phyloP scores from a whole-genome alignment of 116 monocot genomes.

The Trichopus zeylanicus region DNA sequence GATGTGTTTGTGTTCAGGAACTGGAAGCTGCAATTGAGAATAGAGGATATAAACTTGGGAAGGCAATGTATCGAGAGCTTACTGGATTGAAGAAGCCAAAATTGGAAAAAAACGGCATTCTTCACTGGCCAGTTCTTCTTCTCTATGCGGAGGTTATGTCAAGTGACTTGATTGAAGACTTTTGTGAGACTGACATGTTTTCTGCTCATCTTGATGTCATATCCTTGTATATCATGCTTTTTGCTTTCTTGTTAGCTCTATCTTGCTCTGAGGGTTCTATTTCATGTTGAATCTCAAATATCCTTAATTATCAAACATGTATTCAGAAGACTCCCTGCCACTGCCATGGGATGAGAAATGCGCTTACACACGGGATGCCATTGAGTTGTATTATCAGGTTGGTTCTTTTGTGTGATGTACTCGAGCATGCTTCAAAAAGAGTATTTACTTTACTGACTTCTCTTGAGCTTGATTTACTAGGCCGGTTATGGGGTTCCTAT shows the following conservation, averaged over 20 bases:
- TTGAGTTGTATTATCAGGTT: conserved; percentile 97
- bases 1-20: conserved; percentile 37
- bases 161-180: conserved; percentile 96
- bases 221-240: conserved; percentile 44
- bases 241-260: background rate
- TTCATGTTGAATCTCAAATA: background rate
- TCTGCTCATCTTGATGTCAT: conserved; percentile 77
- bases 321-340: conserved; percentile 51
- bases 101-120: conserved; percentile 49
- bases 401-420: background rate
- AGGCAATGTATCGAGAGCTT: conserved; percentile 73
- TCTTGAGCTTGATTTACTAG: conserved; percentile 18
- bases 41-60: conserved; percentile 79
- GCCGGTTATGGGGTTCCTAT: conserved; percentile 39
- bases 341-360: conserved; percentile 68
- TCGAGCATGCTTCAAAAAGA: background rate
- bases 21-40: conserved; percentile 50
- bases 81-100: conserved; percentile 62
- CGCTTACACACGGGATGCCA: conserved; percentile 50
- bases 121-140: conserved; percentile 97
- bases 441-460: background rate
- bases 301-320: conserved; percentile 83
- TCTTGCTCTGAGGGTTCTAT: background rate
- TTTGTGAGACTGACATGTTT: conserved; percentile 68
- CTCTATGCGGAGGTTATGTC: conserved; percentile 98